Evolutionary conservation across 1,139 yeast species (phyloP).

Genomic region (Candida labiduridarum): DNA sequence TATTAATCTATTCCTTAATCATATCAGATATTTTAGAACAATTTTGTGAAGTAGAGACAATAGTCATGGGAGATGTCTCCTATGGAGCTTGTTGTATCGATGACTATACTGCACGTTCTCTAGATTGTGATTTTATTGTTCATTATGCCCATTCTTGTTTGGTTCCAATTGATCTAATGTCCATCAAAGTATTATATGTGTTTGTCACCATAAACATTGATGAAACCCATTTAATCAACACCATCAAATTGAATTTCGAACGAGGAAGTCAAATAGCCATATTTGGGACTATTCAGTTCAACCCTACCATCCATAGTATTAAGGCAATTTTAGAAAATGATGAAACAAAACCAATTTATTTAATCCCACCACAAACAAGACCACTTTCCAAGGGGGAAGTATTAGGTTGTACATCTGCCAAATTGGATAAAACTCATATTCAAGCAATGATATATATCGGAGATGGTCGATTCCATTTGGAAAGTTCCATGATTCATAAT

Average conservation of each 20-base stretch:
- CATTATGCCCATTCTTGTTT: slow-evolving; percentile 98
- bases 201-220: slow-evolving; percentile 93
- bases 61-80: slow-evolving; percentile 98
- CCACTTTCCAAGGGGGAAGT: slow-evolving; percentile 97
- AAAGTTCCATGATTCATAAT: slow-evolving; percentile 95
- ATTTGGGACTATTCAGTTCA: slow-evolving; percentile 96
- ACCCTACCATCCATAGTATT: slow-evolving; percentile 86
- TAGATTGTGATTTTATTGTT: slow-evolving; percentile 91
- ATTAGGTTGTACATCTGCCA: slow-evolving; percentile 92
- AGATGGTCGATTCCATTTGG: slow-evolving; percentile 95
- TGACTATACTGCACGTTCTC: slow-evolving; percentile 89
- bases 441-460: slow-evolving; percentile 91
- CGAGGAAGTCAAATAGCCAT: slow-evolving; percentile 67
- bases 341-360: slow-evolving; percentile 53
- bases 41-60: slow-evolving; percentile 82
- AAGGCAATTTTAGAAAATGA: slow-evolving; percentile 58
- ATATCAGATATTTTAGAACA: slow-evolving; percentile 90
- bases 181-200: slow-evolving; percentile 88
- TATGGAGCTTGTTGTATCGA: slow-evolving; percentile 99
- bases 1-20: slow-evolving; percentile 81
- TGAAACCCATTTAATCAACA: slow-evolving; percentile 75
- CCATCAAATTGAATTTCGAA: slow-evolving; percentile 70
- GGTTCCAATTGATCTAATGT: slow-evolving; percentile 91
- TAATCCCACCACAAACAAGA: slow-evolving; percentile 86
- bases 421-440: slow-evolving; percentile 60